Evolutionary conservation across 495 filamentous ascomycete species (phyloP).

Genomic region (Penicillium psychrofluorescens): DNA sequence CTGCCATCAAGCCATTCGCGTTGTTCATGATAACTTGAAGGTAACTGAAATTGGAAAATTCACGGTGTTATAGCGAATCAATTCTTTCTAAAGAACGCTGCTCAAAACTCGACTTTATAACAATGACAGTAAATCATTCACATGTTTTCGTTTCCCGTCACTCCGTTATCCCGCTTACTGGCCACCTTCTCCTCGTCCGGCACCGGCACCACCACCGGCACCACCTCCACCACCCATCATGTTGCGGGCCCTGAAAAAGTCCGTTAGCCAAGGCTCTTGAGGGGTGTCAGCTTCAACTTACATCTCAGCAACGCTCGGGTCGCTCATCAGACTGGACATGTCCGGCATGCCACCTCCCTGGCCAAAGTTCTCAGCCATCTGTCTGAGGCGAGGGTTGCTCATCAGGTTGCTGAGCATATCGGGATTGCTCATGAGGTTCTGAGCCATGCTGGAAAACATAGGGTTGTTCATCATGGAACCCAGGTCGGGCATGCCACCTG

Average conservation of each 20-base stretch:
- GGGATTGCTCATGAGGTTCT: slow-evolving; percentile 94
- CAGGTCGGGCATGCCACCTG: slow-evolving; percentile 86
- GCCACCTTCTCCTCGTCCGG: slow-evolving; percentile 15
- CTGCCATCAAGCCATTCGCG: too few relatives aligned
- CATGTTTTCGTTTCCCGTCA: too few relatives aligned
- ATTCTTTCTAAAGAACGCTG: slow-evolving; percentile 12
- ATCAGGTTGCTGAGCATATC: slow-evolving; percentile 83
- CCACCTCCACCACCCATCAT: slow-evolving; percentile 63
- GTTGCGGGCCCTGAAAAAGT: slow-evolving; percentile 56
- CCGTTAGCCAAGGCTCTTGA: slow-evolving; percentile 6
- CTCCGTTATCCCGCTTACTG: not conserved
- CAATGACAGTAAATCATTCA: not conserved
- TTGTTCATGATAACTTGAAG: too few relatives aligned
- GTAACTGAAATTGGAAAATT: too few relatives aligned
- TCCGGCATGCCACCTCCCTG: slow-evolving; percentile 75
- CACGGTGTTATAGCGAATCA: too few relatives aligned
- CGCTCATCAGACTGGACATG: slow-evolving; percentile 72
- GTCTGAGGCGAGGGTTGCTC: slow-evolving; percentile 80
- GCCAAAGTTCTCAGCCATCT: slow-evolving; percentile 59
- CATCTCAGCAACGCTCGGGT: slow-evolving; percentile 89
- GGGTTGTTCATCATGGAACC: slow-evolving; percentile 87
- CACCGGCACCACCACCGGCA: too few relatives aligned
- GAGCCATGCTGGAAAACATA: slow-evolving; percentile 93
- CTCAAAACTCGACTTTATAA: slow-evolving; percentile 9
- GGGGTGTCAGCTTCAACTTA: slow-evolving; percentile 41